Conservation (phyloP, 345 rosid species). For the Salix purpurea region DNA sequence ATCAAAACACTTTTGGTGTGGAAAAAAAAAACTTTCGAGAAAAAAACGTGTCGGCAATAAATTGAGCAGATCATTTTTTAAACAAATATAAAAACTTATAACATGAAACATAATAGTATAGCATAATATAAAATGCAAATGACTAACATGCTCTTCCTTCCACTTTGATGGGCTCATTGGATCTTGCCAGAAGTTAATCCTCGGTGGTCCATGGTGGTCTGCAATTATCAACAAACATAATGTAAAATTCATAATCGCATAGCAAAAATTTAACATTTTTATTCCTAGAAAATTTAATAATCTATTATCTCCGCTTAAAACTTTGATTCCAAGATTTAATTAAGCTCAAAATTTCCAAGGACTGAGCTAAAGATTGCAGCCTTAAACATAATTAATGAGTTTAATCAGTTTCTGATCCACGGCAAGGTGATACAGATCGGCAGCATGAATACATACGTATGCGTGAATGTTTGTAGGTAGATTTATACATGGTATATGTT, state of each 20-base stretch:
- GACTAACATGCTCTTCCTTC: slow-evolving; percentile 48
- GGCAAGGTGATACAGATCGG: neutral
- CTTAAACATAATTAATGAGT: neutral
- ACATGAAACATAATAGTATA: neutral
- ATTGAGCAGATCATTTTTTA: neutral
- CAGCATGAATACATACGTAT: neutral
- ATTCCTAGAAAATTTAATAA: too few species aligned
- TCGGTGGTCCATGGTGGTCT: slow-evolving; percentile 39
- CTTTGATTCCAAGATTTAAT: neutral
- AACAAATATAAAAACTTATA: neutral
- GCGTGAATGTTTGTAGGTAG: neutral
- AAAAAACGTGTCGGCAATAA: neutral
- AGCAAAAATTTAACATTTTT: neutral
- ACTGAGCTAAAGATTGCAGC: neutral
- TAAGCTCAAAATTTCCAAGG: neutral
- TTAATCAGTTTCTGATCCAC: neutral
- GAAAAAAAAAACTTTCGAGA: neutral
- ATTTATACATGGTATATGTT: neutral
- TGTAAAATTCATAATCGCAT: neutral
- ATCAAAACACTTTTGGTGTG: too few species aligned
- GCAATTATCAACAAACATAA: neutral
- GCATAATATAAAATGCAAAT: neutral
- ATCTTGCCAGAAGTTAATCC: slow-evolving; percentile 33
- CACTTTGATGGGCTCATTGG: slow-evolving; percentile 39
- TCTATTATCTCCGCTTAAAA: neutral